phyloP scores from a whole-genome alignment of 2,329 filamentous ascomycete species.

The Waltergamsia citrina region DNA sequence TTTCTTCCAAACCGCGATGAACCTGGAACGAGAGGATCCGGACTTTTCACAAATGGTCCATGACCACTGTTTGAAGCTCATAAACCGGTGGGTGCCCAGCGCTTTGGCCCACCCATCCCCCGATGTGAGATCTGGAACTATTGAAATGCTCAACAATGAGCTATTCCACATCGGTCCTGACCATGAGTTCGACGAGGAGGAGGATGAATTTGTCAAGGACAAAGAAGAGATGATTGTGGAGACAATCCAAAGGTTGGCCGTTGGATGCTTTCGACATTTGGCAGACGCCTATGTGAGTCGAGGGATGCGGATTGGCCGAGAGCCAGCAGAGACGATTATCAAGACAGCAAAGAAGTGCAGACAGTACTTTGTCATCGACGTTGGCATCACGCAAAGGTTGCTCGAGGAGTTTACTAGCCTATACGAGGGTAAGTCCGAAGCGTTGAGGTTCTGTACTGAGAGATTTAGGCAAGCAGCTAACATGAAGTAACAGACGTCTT shows the following conservation, averaged over 20 bases:
- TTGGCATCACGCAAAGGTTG: conserved; percentile 10
- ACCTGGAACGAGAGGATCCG: conserved; percentile 16
- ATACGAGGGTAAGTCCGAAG: conserved; percentile 1
- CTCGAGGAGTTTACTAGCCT: background rate
- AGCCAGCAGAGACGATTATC: conserved; percentile 30
- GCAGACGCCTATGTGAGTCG: conserved; percentile 34
- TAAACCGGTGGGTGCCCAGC: conserved; percentile 40
- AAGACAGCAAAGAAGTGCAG: conserved; percentile 31
- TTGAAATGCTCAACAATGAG: conserved; percentile 31
- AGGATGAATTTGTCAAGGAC: too few relatives aligned
- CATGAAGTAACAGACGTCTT: conserved; percentile 24
- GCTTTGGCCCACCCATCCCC: conserved; percentile 37
- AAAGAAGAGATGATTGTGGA: conserved; percentile 7
- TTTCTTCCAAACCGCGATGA: conserved; percentile 24
- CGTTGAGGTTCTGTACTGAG: too few relatives aligned
- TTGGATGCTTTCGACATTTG: conserved; percentile 35
- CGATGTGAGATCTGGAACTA: conserved; percentile 28
- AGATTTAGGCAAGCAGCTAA: conserved; percentile 4
- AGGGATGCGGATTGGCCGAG: conserved; percentile 28
- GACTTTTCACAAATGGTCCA: background rate
- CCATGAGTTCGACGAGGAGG: conserved; percentile 15
- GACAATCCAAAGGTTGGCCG: conserved; percentile 28
- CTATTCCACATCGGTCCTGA: conserved; percentile 21
- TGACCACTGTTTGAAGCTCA: conserved; percentile 10
- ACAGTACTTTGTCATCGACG: conserved; percentile 22